Percentiles rank a stretch among this genome's conserved stretches.
phyloP scores from a whole-genome alignment of 495 filamentous ascomycete genomes.

The Xylaria castorea region DNA sequence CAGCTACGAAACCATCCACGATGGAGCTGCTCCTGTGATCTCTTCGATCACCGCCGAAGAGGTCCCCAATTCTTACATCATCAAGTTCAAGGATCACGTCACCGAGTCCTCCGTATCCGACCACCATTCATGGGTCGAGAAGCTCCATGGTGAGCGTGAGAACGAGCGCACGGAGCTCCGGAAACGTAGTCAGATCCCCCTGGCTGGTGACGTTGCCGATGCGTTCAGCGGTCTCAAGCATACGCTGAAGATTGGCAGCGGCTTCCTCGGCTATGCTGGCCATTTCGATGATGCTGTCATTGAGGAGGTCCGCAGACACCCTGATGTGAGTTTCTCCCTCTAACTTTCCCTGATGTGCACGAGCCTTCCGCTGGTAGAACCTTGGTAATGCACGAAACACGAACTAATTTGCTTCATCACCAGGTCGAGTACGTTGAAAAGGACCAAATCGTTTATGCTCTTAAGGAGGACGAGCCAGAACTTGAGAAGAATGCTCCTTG shows the following conservation, averaged over 20 bases:
- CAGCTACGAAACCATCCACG: slow-evolving; percentile 78
- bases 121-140: slow-evolving; percentile 93
- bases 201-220: slow-evolving; percentile 70
- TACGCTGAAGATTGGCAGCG: slow-evolving; percentile 87
- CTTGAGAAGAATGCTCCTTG: slow-evolving; percentile 91
- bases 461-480: slow-evolving; percentile 52
- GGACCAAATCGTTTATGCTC: slow-evolving; percentile 86
- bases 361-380: not conserved
- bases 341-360: not conserved
- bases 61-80: slow-evolving; percentile 91
- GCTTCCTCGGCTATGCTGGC: slow-evolving; percentile 88
- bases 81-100: slow-evolving; percentile 98
- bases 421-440: slow-evolving; percentile 97
- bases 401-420: slow-evolving; percentile 21
- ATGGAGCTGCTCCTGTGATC: slow-evolving; percentile 85
- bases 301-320: slow-evolving; percentile 92
- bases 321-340: slow-evolving; percentile 80
- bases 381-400: not conserved
- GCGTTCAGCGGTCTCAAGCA: slow-evolving; percentile 88
- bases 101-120: slow-evolving; percentile 65
- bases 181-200: slow-evolving; percentile 83
- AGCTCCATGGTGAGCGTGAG: slow-evolving; percentile 71
- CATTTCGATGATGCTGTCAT: slow-evolving; percentile 94
- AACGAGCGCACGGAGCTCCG: slow-evolving; percentile 74
- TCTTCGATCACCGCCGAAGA: slow-evolving; percentile 75